Evolutionary conservation across 1,139 yeast genomes (phyloP).

Genomic region (Kurtzmaniella quercitrusa): DNA sequence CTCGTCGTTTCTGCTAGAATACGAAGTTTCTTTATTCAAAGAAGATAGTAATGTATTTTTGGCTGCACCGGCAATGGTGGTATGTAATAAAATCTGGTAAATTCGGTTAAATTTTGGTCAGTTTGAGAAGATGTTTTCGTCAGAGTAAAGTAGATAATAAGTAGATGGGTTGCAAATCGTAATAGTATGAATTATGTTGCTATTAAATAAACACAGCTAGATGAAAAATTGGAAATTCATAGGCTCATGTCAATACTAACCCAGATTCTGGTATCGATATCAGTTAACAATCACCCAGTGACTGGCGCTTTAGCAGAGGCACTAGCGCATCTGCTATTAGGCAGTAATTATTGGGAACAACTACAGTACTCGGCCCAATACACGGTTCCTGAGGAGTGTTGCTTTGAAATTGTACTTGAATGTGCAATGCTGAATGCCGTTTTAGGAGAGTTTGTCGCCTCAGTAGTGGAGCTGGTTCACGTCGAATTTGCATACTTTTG

Average conservation of each 20-base stretch:
- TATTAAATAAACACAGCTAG: no score
- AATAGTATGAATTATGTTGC: no score
- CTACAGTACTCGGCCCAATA: constrained; percentile 15
- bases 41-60: not conserved
- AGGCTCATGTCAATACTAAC: not conserved
- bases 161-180: no score
- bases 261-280: constrained; percentile 11
- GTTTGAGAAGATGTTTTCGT: no score
- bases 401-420: constrained; percentile 14
- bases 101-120: no score
- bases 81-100: not conserved
- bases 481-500: constrained; percentile 13
- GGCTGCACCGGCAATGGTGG: constrained; percentile 8
- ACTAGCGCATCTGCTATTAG: constrained; percentile 8
- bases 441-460: constrained; percentile 9
- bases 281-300: constrained; percentile 11
- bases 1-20: not conserved
- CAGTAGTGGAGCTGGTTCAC: constrained; percentile 10
- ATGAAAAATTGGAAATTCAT: not conserved
- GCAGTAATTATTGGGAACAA: constrained; percentile 15
- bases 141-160: no score
- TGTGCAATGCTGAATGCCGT: constrained; percentile 19
- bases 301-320: constrained; percentile 13
- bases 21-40: not conserved
- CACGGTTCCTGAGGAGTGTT: constrained; percentile 7